Evolutionary conservation across 1,284 basidiomycete genomes (phyloP).

Genomic region (Vanrija sp.): DNA sequence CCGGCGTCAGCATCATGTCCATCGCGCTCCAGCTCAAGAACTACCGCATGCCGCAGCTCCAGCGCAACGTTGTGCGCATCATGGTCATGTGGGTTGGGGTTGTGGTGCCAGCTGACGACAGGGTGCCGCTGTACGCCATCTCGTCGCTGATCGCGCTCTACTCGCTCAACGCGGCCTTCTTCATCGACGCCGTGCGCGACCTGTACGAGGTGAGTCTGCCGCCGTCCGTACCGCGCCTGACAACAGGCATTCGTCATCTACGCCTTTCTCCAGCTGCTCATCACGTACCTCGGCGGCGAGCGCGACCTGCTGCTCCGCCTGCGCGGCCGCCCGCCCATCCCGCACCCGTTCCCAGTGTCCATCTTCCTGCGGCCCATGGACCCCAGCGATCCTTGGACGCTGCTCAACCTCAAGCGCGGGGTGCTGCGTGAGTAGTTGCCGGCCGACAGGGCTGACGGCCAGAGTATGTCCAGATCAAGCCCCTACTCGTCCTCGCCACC

Average conservation of each 20-base stretch:
- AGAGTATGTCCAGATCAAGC: slow-evolving; percentile 99
- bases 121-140: slow-evolving; percentile 85
- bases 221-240: not conserved
- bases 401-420: slow-evolving; percentile 89
- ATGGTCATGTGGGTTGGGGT: slow-evolving; percentile 68
- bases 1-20: slow-evolving; percentile 72
- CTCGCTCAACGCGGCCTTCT: slow-evolving; percentile 90
- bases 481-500: slow-evolving; percentile 77
- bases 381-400: slow-evolving; percentile 87
- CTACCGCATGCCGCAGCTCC: slow-evolving; percentile 76
- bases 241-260: slow-evolving; percentile 91
- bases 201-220: slow-evolving; percentile 76
- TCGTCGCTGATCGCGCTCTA: slow-evolving; percentile 90
- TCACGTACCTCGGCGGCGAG: slow-evolving; percentile 88
- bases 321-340: slow-evolving; percentile 82
- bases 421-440: slow-evolving; percentile 71
- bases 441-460: not conserved
- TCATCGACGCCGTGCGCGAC: slow-evolving; percentile 91
- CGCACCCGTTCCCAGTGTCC: slow-evolving; percentile 78
- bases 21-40: slow-evolving; percentile 87
- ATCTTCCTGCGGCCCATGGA: slow-evolving; percentile 70
- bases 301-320: slow-evolving; percentile 84
- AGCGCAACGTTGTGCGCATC: slow-evolving; percentile 85
- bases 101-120: slow-evolving; percentile 15
- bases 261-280: slow-evolving; percentile 77